Conservation (phyloP, 345 rosid species). For the Ailanthus altissimus region DNA sequence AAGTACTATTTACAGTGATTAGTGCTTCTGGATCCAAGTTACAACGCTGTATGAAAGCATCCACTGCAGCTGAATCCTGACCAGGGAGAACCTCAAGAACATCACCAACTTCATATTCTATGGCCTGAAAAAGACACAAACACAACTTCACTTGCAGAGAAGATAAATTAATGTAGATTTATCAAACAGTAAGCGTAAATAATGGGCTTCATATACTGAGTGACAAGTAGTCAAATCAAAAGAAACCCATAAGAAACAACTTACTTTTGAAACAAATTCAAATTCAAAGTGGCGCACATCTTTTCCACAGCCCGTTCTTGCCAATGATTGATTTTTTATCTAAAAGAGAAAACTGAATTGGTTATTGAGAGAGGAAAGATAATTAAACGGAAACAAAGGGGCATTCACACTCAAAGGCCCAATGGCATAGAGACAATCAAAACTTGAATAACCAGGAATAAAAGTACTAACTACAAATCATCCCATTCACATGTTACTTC, state of each 20-base stretch:
- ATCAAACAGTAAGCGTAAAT: neutral
- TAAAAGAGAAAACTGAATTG: constrained; percentile 26
- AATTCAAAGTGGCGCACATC: constrained; percentile 94
- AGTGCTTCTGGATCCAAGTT: constrained; percentile 77
- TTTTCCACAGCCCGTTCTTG: constrained; percentile 59
- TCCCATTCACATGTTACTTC: neutral
- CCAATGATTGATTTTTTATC: constrained; percentile 64
- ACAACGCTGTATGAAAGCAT: constrained; percentile 71
- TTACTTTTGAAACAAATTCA: constrained; percentile 71
- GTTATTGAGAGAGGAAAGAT: neutral
- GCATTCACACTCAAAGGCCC: too few species aligned
- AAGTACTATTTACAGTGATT: constrained; percentile 57
- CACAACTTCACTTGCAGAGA: neutral
- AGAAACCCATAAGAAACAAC: constrained; percentile 30
- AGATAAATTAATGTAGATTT: constrained; percentile 7
- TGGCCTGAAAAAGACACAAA: constrained; percentile 42
- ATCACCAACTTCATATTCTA: constrained; percentile 74
- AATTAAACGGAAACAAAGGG: neutral
- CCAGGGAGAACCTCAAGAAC: constrained; percentile 86
- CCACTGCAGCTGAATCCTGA: constrained; percentile 61
- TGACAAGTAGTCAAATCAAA: neutral
- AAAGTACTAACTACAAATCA: too few species aligned
- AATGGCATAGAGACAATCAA: too few species aligned
- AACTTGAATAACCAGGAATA: too few species aligned
- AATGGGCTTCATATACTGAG: neutral